Conservation (phyloP, 257 asterid genomes). For the Anisodus acutangulus region DNA sequence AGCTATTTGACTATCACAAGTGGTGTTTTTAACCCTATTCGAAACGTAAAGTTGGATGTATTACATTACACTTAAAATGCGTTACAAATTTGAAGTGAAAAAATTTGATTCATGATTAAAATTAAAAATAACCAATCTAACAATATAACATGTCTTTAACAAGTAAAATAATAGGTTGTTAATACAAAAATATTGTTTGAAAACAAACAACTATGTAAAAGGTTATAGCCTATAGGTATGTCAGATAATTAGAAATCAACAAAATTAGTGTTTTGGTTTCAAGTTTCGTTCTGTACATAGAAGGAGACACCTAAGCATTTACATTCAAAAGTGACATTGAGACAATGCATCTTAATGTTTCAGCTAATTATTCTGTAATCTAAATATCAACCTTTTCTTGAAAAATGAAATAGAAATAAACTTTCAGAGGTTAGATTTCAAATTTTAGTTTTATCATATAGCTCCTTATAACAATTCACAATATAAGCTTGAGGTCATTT, state of each 20-base stretch:
- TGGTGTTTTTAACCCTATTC: neutral
- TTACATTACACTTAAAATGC: constrained; percentile 12
- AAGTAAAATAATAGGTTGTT: neutral
- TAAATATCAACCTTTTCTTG: neutral
- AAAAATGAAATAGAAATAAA: neutral
- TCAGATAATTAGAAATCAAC: neutral
- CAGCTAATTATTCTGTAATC: neutral
- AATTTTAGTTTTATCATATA: neutral
- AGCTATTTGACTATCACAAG: neutral
- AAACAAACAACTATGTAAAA: neutral
- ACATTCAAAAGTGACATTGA: constrained; percentile 14
- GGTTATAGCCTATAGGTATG: neutral
- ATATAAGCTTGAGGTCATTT: constrained; percentile 22
- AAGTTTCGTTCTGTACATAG: constrained; percentile 13
- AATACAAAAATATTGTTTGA: neutral
- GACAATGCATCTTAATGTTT: neutral
- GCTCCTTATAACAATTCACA: constrained; percentile 4
- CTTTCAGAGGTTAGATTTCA: neutral
- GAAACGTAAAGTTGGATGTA: neutral
- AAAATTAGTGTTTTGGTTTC: neutral
- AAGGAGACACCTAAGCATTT: neutral
- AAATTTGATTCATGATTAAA: constrained; percentile 10
- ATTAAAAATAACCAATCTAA: neutral
- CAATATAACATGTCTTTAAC: neutral
- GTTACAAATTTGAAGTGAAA: constrained; percentile 5